Evolutionary conservation across 306 rosid species (phyloP).

Genomic region (Boehmeria nivea): DNA sequence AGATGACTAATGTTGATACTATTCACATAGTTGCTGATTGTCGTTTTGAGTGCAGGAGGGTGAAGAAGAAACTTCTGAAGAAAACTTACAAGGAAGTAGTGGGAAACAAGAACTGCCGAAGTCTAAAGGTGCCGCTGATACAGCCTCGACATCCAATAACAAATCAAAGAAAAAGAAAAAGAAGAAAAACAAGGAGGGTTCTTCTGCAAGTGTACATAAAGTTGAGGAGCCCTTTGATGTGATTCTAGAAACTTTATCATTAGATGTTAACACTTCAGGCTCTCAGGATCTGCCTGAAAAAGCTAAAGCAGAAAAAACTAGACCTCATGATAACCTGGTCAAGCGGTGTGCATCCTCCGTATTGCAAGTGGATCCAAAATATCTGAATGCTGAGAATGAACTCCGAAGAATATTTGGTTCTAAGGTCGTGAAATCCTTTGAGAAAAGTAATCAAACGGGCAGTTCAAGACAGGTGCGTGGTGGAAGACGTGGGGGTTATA

Average conservation of each 20-base stretch:
- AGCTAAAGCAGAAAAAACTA: constrained; percentile 26
- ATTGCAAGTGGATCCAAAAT: constrained; percentile 75
- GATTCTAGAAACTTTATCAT: constrained; percentile 49
- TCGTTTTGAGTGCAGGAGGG: constrained; percentile 38
- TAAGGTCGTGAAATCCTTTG: constrained; percentile 87
- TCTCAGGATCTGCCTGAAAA: constrained; percentile 22
- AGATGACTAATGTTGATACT: too few species aligned
- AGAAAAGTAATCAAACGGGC: constrained; percentile 66
- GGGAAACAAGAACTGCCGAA: constrained; percentile 25
- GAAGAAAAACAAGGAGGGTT: constrained; percentile 60
- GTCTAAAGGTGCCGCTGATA: constrained; percentile 20
- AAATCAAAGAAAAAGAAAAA: constrained; percentile 88
- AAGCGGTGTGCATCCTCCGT: constrained; percentile 32
- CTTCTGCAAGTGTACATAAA: constrained; percentile 30
- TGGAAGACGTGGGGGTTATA: constrained; percentile 58
- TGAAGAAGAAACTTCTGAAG: constrained; percentile 27
- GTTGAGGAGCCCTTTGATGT: constrained; percentile 49
- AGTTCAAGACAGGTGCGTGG: constrained; percentile 81
- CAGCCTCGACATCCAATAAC: constrained; percentile 33
- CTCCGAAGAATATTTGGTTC: constrained; percentile 89
- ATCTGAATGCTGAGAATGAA: constrained; percentile 84
- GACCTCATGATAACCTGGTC: constrained; percentile 21
- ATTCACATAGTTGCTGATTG: not conserved
- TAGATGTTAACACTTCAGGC: constrained; percentile 29
- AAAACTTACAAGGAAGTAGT: constrained; percentile 13